Base-by-base conservation (phyloP, 2,329 filamentous ascomycete species). In the Stagonosporopsis chrysanthemi region DNA sequence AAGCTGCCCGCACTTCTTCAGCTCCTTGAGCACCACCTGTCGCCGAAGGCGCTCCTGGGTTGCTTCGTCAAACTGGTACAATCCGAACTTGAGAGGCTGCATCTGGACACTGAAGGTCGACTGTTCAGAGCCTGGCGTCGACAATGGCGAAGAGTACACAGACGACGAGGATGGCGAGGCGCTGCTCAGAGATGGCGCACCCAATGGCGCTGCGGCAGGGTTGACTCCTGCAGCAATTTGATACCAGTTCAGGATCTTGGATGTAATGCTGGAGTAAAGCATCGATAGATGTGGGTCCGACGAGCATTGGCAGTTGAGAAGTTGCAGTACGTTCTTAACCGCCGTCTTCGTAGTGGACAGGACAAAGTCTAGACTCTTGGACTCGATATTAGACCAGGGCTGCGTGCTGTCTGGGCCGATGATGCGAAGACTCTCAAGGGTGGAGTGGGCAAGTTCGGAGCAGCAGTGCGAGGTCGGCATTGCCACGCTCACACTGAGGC, bases 191-290 rank as follows among this genome's bases (percentile, higher is more conserved):
- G 62, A 58, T 11, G 60, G 52, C 17, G 62, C 56, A 15, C 58
- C 47, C 8, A 61, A 44, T 2, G 66, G 52, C 1, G 63, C 52
- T 8, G 61, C 38, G 1, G 63, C 52, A 17, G 58, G 58, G 35
- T 67, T 63, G 15, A 70, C 57, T 24, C 69, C 69, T 2, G 64
- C 70, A 9, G 69, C 68, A 14, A 70, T 71, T 19, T 70, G 68
- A 35, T 73, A 75, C 72, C 71, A 75, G 24, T 65, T 66, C 26
- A 75, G 24, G 52, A 74, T 69, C 52, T 73, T 74, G 35, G 65
- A 67, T 23, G 68, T 65, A 51, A 75, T 75, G 61, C 70, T 73
- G 4, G 68, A 68, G 63, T 74, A 75, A 3, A 75, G 66, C 70
- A 74, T 74, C 7, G 70, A 71, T 24, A 73, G 67, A 44, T 75